A percentile compares a stretch with the other conserved stretches of the same genome.
These are phyloP conservation scores for Drechslerella dactyloides DNA, from an alignment of 2,329 filamentous ascomycete genomes.

Conservation along the genomic window DNA sequence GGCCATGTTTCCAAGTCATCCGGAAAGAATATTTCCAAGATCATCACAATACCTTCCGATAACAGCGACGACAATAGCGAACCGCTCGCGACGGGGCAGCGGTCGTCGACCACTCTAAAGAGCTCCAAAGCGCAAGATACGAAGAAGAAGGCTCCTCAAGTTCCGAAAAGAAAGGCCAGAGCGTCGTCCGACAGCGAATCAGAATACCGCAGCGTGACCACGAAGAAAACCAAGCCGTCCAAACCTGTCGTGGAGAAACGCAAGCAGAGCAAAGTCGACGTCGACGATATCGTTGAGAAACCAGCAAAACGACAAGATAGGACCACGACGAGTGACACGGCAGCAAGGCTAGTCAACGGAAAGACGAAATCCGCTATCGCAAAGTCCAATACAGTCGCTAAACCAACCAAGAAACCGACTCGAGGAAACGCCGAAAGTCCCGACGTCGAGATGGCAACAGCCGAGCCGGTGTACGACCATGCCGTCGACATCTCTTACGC, in stretches of 20 bases:
- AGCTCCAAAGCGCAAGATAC: neutral
- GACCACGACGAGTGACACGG: constrained; percentile 10
- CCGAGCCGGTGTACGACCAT: constrained; percentile 34
- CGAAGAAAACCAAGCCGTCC: constrained; percentile 20
- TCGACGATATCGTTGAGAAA: constrained; percentile 12
- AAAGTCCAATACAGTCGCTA: neutral
- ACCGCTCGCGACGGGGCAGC: neutral
- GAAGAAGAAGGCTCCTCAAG: neutral
- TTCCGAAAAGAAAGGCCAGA: constrained; percentile 24
- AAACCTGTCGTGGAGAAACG: constrained; percentile 20
- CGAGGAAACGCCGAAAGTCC: neutral
- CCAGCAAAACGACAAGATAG: constrained; percentile 34
- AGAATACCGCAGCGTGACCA: constrained; percentile 1
- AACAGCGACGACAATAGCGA: constrained; percentile 12
- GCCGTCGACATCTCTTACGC: constrained; percentile 42
- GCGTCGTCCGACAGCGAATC: constrained; percentile 25
- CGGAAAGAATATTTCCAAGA: neutral
- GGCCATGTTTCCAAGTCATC: neutral
- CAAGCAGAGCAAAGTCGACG: constrained; percentile 20
- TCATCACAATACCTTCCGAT: neutral
- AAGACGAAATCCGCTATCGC: neutral
- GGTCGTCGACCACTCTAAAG: neutral
- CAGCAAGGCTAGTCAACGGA: neutral
- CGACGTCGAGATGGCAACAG: constrained; percentile 5
- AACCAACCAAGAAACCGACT: neutral